Conservation (phyloP, 495 filamentous ascomycete genomes). For the Parmelia sp. region DNA sequence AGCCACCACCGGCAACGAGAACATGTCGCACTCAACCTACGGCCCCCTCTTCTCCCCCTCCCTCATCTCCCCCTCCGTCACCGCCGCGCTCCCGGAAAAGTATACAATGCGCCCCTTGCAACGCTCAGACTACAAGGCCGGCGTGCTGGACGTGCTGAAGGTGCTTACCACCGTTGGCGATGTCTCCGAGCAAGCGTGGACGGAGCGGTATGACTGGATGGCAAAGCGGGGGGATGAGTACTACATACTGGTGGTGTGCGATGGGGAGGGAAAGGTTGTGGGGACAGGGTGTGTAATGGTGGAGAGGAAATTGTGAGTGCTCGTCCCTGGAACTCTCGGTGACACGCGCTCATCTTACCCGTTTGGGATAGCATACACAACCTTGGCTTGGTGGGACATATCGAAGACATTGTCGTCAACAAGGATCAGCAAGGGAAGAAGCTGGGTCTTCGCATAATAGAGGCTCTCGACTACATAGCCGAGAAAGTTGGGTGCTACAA, state of each 20-base stretch:
- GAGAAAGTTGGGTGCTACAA: slow-evolving; percentile 87
- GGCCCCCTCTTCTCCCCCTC: slow-evolving; percentile 65
- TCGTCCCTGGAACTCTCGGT: slow-evolving; percentile 17
- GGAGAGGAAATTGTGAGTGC: slow-evolving; percentile 47
- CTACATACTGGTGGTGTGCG: slow-evolving; percentile 75
- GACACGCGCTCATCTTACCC: not conserved
- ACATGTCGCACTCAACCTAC: slow-evolving; percentile 44
- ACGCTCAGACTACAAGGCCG: slow-evolving; percentile 65
- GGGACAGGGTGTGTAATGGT: slow-evolving; percentile 84
- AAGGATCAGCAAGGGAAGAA: slow-evolving; percentile 96
- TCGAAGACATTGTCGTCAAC: slow-evolving; percentile 95
- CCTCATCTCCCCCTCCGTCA: slow-evolving; percentile 71
- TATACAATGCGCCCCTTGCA: slow-evolving; percentile 80
- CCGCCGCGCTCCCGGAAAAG: slow-evolving; percentile 63
- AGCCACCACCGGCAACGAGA: slow-evolving; percentile 15
- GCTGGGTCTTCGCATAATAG: slow-evolving; percentile 83
- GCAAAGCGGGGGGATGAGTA: slow-evolving; percentile 69
- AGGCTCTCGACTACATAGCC: slow-evolving; percentile 85
- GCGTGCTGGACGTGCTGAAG: slow-evolving; percentile 83
- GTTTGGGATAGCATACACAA: slow-evolving; percentile 28
- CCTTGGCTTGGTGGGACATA: slow-evolving; percentile 67
- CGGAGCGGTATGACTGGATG: slow-evolving; percentile 80
- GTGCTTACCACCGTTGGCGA: slow-evolving; percentile 92
- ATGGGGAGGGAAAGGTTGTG: slow-evolving; percentile 64
- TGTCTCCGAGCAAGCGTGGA: slow-evolving; percentile 66